Evolutionary conservation across 352 stramenopile species (phyloP).

Genomic region (Globisporangium rhizosaccharum): DNA sequence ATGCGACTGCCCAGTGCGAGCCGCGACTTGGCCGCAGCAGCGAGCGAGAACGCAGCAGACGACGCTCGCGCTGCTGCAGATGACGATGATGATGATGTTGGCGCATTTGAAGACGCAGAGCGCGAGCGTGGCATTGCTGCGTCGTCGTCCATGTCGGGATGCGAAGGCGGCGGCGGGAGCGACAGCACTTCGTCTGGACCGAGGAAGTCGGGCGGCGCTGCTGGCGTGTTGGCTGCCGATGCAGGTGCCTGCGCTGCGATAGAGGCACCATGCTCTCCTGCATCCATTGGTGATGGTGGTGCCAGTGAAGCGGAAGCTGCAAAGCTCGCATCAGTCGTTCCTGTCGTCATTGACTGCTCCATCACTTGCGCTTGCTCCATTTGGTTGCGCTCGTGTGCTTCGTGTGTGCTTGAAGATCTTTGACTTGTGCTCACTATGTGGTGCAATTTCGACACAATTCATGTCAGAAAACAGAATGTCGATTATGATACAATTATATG

Average conservation of each 20-base stretch:
- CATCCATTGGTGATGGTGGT: not conserved
- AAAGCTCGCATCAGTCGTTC: too few species aligned
- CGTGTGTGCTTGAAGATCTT: too few species aligned
- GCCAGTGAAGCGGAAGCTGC: not conserved
- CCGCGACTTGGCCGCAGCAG: constrained; percentile 40
- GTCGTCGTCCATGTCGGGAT: constrained; percentile 18
- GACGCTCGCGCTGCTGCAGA: constrained; percentile 32
- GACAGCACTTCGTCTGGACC: constrained; percentile 10
- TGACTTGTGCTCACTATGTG: too few species aligned
- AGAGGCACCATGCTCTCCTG: too few species aligned
- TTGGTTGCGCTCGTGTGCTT: too few species aligned
- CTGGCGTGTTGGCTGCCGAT: not conserved
- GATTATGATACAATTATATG: too few species aligned
- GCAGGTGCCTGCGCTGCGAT: not conserved
- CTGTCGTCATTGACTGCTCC: too few species aligned
- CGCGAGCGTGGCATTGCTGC: constrained; percentile 5
- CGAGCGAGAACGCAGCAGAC: constrained; percentile 48
- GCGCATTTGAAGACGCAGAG: constrained; percentile 2
- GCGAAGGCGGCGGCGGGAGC: constrained; percentile 4
- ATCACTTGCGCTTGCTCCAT: too few species aligned
- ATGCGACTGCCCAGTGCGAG: constrained; percentile 45
- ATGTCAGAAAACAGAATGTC: too few species aligned
- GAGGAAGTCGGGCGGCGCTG: not conserved
- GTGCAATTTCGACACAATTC: too few species aligned
- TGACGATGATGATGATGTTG: constrained; percentile 14